Base-by-base conservation (phyloP, 306 rosid species). In the Senna tora region DNA sequence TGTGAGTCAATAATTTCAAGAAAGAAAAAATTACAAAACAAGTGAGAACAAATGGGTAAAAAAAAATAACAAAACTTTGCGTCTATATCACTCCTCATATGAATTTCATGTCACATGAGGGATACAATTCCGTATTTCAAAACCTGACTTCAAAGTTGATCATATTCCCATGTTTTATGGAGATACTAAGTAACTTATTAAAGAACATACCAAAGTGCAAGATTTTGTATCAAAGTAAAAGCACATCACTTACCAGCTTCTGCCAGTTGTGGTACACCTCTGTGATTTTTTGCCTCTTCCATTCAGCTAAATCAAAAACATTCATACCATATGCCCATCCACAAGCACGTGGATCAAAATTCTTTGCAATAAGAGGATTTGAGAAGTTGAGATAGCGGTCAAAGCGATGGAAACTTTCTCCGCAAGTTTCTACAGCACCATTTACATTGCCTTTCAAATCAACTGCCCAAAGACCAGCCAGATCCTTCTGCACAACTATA, bases 291-390 rank as follows among this genome's bases (percentile, higher is more conserved):
- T 94, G 99, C 85, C 88, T 87, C 92, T 82, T 89, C 99, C 99
- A 94, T 83, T 94, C 85, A 39, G 70, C 82, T 86, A 94, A 85
- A 81, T 94, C 97, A 74, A 94, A 94, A 76, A 94, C 53, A 79
- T 94, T 94, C 99, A 94, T 94, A 36, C 99, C 99, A 75, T 91
- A 94, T 8, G 99, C 99, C 99, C 99, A 94, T 58, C 99, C 99
- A 82, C 99, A 94, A 58, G 99, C 97, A 76, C 14, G 97, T 2
- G 99, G 87, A 70, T 94, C 93, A 71, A 94, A 94, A 52, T 86
- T 88, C 85, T 84, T 89, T 1, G 99, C 84, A 74, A 94, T 94
- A 33, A 88, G 90, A 79, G 97, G 97, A 83, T 94, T 84, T 60
- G 99, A 89, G 79, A 94, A 94, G 86, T 94, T 94, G 72, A 94